These are phyloP conservation scores for Phellinidium pouzarii DNA, from an alignment of 1,284 basidiomycete genomes.

Conservation along the genomic window DNA sequence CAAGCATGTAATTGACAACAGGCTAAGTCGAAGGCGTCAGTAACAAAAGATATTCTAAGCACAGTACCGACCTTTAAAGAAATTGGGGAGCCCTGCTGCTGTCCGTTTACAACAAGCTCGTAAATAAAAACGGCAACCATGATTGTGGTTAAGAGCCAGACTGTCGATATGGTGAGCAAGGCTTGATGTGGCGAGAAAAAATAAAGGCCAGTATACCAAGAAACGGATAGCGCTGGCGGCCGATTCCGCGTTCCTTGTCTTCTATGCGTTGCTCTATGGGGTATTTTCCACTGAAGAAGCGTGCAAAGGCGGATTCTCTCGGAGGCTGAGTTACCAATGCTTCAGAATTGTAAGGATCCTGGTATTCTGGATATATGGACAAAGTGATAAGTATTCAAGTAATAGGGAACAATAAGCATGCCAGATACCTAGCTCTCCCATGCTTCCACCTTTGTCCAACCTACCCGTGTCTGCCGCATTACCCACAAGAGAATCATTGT, in stretches of 20 bases:
- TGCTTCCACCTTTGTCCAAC: slow-evolving; percentile 24
- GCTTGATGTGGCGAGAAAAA: slow-evolving; percentile 6
- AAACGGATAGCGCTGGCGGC: slow-evolving; percentile 75
- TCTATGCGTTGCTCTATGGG: slow-evolving; percentile 81
- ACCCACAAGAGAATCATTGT: slow-evolving; percentile 37
- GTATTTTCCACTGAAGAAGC: slow-evolving; percentile 44
- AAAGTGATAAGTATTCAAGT: slow-evolving; percentile 1
- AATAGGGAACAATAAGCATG: background rate
- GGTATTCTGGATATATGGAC: slow-evolving; percentile 41
- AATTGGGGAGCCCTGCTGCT: slow-evolving; percentile 70
- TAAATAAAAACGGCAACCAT: slow-evolving; percentile 76
- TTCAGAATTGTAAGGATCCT: slow-evolving; percentile 38
- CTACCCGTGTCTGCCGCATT: slow-evolving; percentile 37
- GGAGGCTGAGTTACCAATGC: slow-evolving; percentile 27
- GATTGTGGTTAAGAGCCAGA: slow-evolving; percentile 52
- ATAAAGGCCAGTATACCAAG: slow-evolving; percentile 45
- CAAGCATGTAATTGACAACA: slow-evolving; percentile 86
- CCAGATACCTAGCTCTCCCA: slow-evolving; percentile 51
- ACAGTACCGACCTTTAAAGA: slow-evolving; percentile 62
- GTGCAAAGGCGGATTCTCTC: slow-evolving; percentile 34
- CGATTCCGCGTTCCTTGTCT: slow-evolving; percentile 76
- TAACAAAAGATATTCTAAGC: slow-evolving; percentile 8
- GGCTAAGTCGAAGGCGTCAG: slow-evolving; percentile 44
- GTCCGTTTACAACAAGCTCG: slow-evolving; percentile 69
- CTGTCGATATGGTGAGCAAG: slow-evolving; percentile 33